Percentiles rank a stretch among this genome's conserved stretches.
These are phyloP conservation scores for Aspergillus pseudonomiae DNA, from an alignment of 2,329 filamentous ascomycete species.

Conservation along the genomic window DNA sequence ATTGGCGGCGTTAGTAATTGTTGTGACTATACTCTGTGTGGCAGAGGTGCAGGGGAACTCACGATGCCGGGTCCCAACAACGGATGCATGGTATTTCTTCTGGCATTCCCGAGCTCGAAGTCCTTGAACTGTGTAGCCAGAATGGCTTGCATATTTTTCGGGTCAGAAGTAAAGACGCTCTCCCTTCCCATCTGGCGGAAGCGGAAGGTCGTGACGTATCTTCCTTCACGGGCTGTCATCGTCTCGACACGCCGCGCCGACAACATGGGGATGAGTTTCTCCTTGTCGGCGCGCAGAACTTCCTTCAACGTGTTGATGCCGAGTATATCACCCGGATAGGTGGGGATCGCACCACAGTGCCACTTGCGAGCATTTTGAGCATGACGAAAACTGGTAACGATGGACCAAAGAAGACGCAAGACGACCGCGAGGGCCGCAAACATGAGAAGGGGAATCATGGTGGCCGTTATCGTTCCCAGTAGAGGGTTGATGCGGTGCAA, in stretches of 20 bases:
- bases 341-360: slow-evolving; percentile 28
- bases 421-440: slow-evolving; percentile 28
- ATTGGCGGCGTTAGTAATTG: not conserved
- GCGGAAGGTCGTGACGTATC: slow-evolving; percentile 30
- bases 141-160: slow-evolving; percentile 77
- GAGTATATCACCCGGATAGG: slow-evolving; percentile 32
- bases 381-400: slow-evolving; percentile 29
- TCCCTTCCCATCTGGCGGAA: slow-evolving; percentile 29
- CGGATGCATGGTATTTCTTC: slow-evolving; percentile 63
- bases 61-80: slow-evolving; percentile 51
- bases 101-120: slow-evolving; percentile 76
- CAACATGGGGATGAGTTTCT: slow-evolving; percentile 26
- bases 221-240: slow-evolving; percentile 28
- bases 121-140: slow-evolving; percentile 81
- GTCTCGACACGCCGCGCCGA: slow-evolving; percentile 21
- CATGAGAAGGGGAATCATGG: slow-evolving; percentile 25
- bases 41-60: slow-evolving; percentile 16
- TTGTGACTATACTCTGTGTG: not conserved
- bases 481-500: not conserved
- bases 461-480: slow-evolving; percentile 5
- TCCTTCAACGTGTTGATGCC: slow-evolving; percentile 30
- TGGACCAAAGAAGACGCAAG: slow-evolving; percentile 27
- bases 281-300: slow-evolving; percentile 28
- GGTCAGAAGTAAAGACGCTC: slow-evolving; percentile 36
- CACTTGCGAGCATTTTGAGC: slow-evolving; percentile 29